Base-by-base conservation (phyloP, 495 filamentous ascomycete species). In the Trichoderma erinaceum region DNA sequence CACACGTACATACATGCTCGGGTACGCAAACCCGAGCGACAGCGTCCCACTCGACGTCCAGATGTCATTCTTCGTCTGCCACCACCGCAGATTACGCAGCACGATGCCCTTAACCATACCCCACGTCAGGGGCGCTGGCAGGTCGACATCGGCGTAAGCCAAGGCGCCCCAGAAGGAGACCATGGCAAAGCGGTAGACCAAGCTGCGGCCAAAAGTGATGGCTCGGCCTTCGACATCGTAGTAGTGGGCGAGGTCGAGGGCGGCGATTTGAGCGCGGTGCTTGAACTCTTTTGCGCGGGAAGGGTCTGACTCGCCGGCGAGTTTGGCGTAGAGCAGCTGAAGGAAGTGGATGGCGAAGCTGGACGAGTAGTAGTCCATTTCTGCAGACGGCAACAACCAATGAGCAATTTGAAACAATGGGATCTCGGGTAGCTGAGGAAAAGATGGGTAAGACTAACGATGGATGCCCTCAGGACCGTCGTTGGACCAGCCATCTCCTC, bases 281-380 rank as follows among this genome's bases (percentile, higher is more conserved):
- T 83, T 84, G 76, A 91, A 93, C 74, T 89, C 86, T 50, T 85
- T 86, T n/a, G 87, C 85, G 18, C 89, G 84, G 23, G 76, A 78
- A 0, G 87, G 86, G 68, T 93, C 90, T 43, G 86, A 85, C 13
- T 88, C 84, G 2, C 82, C 89, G 8, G 88, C 89, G 5, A 92
- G 74, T 63, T 89, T 89, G n/a, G 88, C 82, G 75, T 92, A 93
- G 0, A 92, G 80, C 0, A 93, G 81, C 71, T 92, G 89, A 7
- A 92, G 76, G 74, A 89, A 91, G 69, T 92, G 89, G 70, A 92
- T 92, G 4, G 89, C 90, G 72, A 92, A 92, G 66, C 86, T 88
- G 13, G 90, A 90, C 23, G 89, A 92, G 73, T 92, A 92, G 73
- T 92, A 92, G 73, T 92, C 90, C 85, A 92, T 89, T 73, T 92